Evolutionary conservation across 495 filamentous ascomycete genomes (phyloP).

Genomic region (Xylaria bambusicola): DNA sequence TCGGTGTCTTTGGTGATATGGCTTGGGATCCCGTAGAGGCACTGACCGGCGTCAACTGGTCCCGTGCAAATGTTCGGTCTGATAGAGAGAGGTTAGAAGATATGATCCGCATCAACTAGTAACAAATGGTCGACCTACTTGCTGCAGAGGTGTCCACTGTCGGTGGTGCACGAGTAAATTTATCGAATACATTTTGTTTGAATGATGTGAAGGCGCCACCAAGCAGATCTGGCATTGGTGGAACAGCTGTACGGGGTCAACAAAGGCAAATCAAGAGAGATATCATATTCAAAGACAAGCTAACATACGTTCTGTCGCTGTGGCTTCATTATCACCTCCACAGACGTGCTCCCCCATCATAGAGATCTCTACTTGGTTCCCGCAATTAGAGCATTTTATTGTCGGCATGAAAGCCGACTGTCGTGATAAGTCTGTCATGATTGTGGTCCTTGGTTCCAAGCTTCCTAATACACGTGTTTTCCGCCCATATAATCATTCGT

Average conservation of each 20-base stretch:
- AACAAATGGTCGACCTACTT: slow-evolving; percentile 48
- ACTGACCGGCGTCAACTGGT: slow-evolving; percentile 63
- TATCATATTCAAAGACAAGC: slow-evolving; percentile 13
- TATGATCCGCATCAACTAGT: neutral
- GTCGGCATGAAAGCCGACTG: slow-evolving; percentile 77
- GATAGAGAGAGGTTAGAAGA: slow-evolving; percentile 31
- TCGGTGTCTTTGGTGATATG: slow-evolving; percentile 57
- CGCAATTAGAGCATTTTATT: slow-evolving; percentile 95
- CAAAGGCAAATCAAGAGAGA: neutral
- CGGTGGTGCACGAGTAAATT: slow-evolving; percentile 43
- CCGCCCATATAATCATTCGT: slow-evolving; percentile 22
- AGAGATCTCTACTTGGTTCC: slow-evolving; percentile 81
- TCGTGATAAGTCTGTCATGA: slow-evolving; percentile 52
- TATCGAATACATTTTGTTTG: slow-evolving; percentile 38
- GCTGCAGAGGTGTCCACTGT: slow-evolving; percentile 60
- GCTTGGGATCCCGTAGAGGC: slow-evolving; percentile 57
- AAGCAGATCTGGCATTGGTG: slow-evolving; percentile 42
- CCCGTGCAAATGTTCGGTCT: slow-evolving; percentile 66
- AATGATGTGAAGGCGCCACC: slow-evolving; percentile 30
- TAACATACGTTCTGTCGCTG: slow-evolving; percentile 42
- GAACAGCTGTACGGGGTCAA: slow-evolving; percentile 33
- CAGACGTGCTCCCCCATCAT: slow-evolving; percentile 92
- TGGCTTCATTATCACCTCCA: slow-evolving; percentile 30
- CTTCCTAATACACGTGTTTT: neutral
- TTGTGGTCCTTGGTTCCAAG: slow-evolving; percentile 11